Percentiles rank a stretch among this genome's conserved stretches.
Evolutionary conservation across 352 stramenopile genomes (phyloP).

Genomic region (Phytopythium delawarense): DNA sequence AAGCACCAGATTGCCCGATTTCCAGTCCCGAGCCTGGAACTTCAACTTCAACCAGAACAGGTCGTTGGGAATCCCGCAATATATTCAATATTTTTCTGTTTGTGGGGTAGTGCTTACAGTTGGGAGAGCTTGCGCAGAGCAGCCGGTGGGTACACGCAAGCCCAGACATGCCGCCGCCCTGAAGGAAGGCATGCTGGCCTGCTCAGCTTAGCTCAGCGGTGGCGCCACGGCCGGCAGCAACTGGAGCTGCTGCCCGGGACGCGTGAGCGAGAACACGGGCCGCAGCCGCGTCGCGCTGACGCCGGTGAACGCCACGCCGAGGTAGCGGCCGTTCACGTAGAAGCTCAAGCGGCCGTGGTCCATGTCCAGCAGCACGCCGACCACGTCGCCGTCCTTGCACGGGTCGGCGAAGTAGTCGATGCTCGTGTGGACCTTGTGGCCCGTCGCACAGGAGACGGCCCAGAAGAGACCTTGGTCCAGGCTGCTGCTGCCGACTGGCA

Average conservation of each 20-base stretch:
- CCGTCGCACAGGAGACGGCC: slow-evolving; percentile 66
- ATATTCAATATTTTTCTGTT: background rate
- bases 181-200: no score
- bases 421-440: slow-evolving; percentile 72
- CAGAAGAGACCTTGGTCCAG: slow-evolving; percentile 65
- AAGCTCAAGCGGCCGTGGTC: slow-evolving; percentile 70
- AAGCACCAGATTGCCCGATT: background rate
- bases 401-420: slow-evolving; percentile 73
- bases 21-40: background rate
- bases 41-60: background rate
- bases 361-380: slow-evolving; percentile 75
- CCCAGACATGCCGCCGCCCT: no score
- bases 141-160: slow-evolving; percentile 1
- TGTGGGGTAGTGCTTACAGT: background rate
- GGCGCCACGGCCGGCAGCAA: slow-evolving; percentile 51
- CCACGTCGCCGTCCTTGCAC: slow-evolving; percentile 70
- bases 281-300: slow-evolving; percentile 56
- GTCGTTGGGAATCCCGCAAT: background rate
- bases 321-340: slow-evolving; percentile 70
- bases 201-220: slow-evolving; percentile 24
- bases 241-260: slow-evolving; percentile 60
- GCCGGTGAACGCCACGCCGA: slow-evolving; percentile 68
- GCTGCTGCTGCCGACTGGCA: slow-evolving; percentile 55
- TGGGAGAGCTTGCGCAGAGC: no score
- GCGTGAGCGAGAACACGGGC: slow-evolving; percentile 69